Evolutionary conservation across 345 rosid species (phyloP), one percentile per base, ranked within the genome.

Genomic region (Citrus medica): DNA sequence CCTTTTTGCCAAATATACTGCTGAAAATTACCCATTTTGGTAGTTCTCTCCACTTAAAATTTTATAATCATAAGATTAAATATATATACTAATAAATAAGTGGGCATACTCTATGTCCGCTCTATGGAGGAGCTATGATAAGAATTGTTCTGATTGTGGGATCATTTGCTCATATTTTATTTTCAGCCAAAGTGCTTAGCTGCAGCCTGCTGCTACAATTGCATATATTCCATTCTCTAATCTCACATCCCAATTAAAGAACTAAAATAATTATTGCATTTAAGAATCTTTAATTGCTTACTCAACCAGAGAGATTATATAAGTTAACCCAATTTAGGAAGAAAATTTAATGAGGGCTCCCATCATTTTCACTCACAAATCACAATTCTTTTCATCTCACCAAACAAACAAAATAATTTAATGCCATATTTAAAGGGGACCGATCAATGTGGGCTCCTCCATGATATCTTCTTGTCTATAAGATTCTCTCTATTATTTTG

Each of bases 401-500:
- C 82, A 67, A 84, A 84, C 76, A 72, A 74, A 79, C 81, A 82
- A 67, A 84, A 86, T 75, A 73, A 76, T 68, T 56, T 69, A 16
- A 81, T 56, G 42, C 79, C 55, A 73, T 37, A 30, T 73, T 70
- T 33, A 80, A 78, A 61, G 67, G 56, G 66, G 81, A 42, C 79
- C 74, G 6, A 62, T 75, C 59, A 9, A 19, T 51, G 83, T 81
- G 85, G 90, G 85, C 83, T 80, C 85, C 83, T 78, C 77, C 69
- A 72, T 79, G 76, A 77, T 71, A 76, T 63, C 80, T 46, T 79
- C 51, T 77, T 77, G 86, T 84, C 86, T 67, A 59, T 38, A 77
- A 87, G 90, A 89, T 89, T 89, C 90, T 85, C 89, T 85, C 88
- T 61, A 87, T 87, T 83, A 87, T 89, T 86, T 81, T 80, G 89